A percentile compares a stretch with the other conserved stretches of the same genome.
phyloP scores from a whole-genome alignment of 2,329 filamentous ascomycete genomes.

The Thielaviopsis ethacetica region DNA sequence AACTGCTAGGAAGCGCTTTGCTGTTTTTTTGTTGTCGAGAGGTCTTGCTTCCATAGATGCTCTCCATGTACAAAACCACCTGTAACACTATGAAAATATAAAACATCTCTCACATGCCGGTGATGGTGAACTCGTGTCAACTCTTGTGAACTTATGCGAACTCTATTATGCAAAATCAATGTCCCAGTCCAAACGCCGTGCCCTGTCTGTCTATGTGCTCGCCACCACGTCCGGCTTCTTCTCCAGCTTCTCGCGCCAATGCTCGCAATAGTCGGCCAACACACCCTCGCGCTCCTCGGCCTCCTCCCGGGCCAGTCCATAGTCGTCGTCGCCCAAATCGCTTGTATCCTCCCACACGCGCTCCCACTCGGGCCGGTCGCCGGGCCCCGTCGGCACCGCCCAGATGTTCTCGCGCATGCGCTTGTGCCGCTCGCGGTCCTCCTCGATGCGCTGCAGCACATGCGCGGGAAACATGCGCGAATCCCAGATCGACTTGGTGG shows the following conservation, averaged over 20 bases:
- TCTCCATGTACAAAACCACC: conserved; percentile 23
- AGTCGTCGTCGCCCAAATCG: conserved; percentile 77
- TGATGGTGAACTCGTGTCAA: background rate
- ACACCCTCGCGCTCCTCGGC: conserved; percentile 27
- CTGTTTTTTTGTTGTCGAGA: background rate
- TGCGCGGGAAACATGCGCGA: conserved; percentile 57
- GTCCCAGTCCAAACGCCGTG: background rate
- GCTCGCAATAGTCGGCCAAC: conserved; percentile 12
- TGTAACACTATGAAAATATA: conserved; percentile 14
- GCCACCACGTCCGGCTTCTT: background rate
- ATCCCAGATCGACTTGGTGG: background rate
- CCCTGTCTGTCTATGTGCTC: background rate
- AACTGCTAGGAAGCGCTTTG: background rate
- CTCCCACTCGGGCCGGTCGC: conserved; percentile 51
- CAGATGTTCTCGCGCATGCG: conserved; percentile 81
- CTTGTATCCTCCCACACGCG: conserved; percentile 78
- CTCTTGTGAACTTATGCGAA: no score
- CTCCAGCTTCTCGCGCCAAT: conserved; percentile 9
- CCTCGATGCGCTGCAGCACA: conserved; percentile 91
- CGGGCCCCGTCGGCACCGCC: conserved; percentile 53
- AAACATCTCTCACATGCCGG: conserved; percentile 5
- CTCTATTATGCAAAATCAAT: background rate
- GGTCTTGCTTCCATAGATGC: background rate
- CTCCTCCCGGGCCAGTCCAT: conserved; percentile 61
- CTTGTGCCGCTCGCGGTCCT: conserved; percentile 92